Evolutionary conservation across 441 rosid genomes (phyloP).

Genomic region (Arabidopsis hybrid): DNA sequence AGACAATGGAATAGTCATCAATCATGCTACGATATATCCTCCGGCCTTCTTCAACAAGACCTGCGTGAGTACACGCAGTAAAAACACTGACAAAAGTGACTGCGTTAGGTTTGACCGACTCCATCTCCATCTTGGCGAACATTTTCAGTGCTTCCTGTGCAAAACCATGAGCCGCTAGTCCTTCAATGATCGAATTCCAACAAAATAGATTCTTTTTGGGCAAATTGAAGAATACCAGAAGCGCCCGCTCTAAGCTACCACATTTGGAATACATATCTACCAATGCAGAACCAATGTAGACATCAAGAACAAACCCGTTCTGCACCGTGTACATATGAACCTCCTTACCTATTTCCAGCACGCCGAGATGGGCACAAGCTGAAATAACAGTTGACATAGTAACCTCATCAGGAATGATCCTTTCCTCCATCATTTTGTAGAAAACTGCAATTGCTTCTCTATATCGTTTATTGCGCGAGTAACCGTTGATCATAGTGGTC

Average conservation of each 20-base stretch:
- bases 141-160: constrained; percentile 55
- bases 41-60: constrained; percentile 64
- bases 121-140: constrained; percentile 58
- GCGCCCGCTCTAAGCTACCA: constrained; percentile 57
- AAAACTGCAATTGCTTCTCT: constrained; percentile 56
- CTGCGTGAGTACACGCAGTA: constrained; percentile 68
- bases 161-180: constrained; percentile 60
- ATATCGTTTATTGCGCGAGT: constrained; percentile 56
- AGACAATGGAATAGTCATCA: constrained; percentile 46
- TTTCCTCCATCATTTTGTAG: constrained; percentile 50
- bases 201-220: constrained; percentile 59
- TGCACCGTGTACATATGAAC: constrained; percentile 57
- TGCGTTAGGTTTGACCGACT: constrained; percentile 51
- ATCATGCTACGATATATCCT: constrained; percentile 55
- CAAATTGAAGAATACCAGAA: constrained; percentile 59
- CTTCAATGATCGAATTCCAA: constrained; percentile 67
- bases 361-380: constrained; percentile 71
- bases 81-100: constrained; percentile 66
- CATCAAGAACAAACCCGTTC: constrained; percentile 57
- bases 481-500: constrained; percentile 71
- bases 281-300: constrained; percentile 64
- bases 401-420: constrained; percentile 59
- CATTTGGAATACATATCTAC: constrained; percentile 75
- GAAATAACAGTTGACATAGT: constrained; percentile 63
- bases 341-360: constrained; percentile 54